Evolutionary conservation across 306 rosid genomes (phyloP).

Genomic region (Abrus pulchellus): DNA sequence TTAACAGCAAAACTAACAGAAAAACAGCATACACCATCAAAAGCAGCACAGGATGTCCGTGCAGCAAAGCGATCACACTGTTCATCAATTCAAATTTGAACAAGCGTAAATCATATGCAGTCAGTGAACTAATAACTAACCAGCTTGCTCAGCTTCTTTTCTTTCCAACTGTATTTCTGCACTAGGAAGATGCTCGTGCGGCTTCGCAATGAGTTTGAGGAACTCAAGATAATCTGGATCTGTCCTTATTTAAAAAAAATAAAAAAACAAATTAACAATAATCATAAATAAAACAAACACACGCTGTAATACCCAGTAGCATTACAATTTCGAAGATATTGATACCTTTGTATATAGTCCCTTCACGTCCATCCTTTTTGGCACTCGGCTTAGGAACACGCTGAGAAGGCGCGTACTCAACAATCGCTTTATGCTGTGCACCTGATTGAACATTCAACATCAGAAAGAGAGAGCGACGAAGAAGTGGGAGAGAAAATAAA

Average conservation of each 20-base stretch:
- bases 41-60: background rate
- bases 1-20: background rate
- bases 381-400: slow-evolving; percentile 68
- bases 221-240: slow-evolving; percentile 98
- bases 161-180: slow-evolving; percentile 98
- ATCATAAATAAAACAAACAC: slow-evolving; percentile 33
- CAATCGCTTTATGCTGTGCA: slow-evolving; percentile 76
- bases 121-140: slow-evolving; percentile 60
- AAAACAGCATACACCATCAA: background rate
- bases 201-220: slow-evolving; percentile 83
- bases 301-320: background rate
- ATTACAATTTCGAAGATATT: background rate
- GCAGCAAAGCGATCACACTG: background rate
- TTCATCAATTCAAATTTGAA: background rate
- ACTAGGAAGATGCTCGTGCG: slow-evolving; percentile 95
- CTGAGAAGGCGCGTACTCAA: slow-evolving; percentile 97
- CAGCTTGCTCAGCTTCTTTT: slow-evolving; percentile 96
- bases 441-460: slow-evolving; percentile 58
- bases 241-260: slow-evolving; percentile 46
- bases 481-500: background rate
- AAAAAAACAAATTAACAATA: background rate
- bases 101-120: slow-evolving; percentile 11
- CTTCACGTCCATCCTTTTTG: slow-evolving; percentile 92
- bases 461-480: background rate
- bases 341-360: slow-evolving; percentile 88